Evolutionary conservation across 306 rosid genomes (phyloP), one percentile per base, ranked within the genome.

Genomic region (Cucumis melo): DNA sequence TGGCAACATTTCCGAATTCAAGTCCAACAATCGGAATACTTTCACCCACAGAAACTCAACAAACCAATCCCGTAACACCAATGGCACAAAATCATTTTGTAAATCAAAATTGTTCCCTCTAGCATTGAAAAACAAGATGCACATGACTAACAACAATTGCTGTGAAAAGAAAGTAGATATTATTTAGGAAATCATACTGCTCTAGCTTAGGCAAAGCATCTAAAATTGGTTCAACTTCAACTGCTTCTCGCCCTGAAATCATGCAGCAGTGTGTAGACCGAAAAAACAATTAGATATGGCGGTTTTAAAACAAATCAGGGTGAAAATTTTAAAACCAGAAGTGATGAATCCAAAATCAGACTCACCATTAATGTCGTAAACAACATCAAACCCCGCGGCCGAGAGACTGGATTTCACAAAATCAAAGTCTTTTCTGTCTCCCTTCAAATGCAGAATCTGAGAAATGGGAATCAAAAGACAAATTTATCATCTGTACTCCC

Each of bases 311-410:
- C 71, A 20, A 57, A 29, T 65, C 15, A 16, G 14, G 24, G 48
- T 0, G 13, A 65, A 65, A 24, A n/a, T 11, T 41, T 39, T 66
- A 19, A 38, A 67, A 67, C 74, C 9, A 12, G 14, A 67, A 42
- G 20, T 11, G 39, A 57, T 71, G 51, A 57, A 80, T 50, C 10
- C 15, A 27, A 32, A 46, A 59, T 51, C 75, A 4, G 60, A 50
- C 90, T 19, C 70, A 91, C 97, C 99, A 73, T 94, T 94, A 67
- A 94, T 94, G 84, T 94, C 99, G 11, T 94, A 94, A 72, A 94
- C 99, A 66, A 94, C 97, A 73, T 94, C 93, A 80, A 83, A 94
- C 77, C 97, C 96, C 80, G 88, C 64, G 44, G 90, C 93, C 11
- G 99, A 89, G 78, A 94, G 97, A 79, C 95, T 91, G 56, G 96